Conservation (phyloP, 306 rosid species). For the Begonia loranthoides region DNA sequence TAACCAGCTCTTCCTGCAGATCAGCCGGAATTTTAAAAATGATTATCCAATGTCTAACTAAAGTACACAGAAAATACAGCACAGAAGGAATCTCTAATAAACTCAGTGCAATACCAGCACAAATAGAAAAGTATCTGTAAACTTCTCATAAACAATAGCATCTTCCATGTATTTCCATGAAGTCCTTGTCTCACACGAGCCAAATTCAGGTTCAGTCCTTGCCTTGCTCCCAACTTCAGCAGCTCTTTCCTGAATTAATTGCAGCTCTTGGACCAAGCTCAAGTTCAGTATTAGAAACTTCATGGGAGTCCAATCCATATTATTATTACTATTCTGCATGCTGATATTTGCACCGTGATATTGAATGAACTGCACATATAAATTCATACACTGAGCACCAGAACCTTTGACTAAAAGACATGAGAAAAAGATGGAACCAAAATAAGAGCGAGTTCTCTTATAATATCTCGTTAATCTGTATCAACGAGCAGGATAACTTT, state of each 20-base stretch:
- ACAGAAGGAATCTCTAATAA: slow-evolving; percentile 5
- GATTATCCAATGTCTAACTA: too few species aligned
- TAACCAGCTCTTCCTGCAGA: slow-evolving; percentile 68
- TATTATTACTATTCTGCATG: slow-evolving; percentile 27
- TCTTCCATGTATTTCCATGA: slow-evolving; percentile 22
- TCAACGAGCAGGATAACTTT: too few species aligned
- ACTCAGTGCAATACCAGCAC: slow-evolving; percentile 45
- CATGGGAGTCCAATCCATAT: slow-evolving; percentile 27
- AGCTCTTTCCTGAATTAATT: slow-evolving; percentile 43
- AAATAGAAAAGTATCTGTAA: slow-evolving; percentile 28
- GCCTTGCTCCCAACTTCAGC: slow-evolving; percentile 22
- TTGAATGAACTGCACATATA: slow-evolving; percentile 53
- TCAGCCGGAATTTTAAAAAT: slow-evolving; percentile 4
- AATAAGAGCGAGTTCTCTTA: too few species aligned
- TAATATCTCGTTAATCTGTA: too few species aligned
- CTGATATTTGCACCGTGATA: slow-evolving; percentile 24
- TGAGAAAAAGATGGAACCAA: neutral
- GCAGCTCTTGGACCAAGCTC: slow-evolving; percentile 74
- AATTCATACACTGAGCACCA: slow-evolving; percentile 11
- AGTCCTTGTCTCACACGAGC: slow-evolving; percentile 22
- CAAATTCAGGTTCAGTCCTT: slow-evolving; percentile 20
- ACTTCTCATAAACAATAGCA: slow-evolving; percentile 30
- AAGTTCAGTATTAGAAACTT: slow-evolving; percentile 58
- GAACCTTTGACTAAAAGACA: slow-evolving; percentile 4
- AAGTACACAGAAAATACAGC: slow-evolving; percentile 4